phyloP scores from a whole-genome alignment of 2,329 filamentous ascomycete species.

The Fusarium bulbicola region DNA sequence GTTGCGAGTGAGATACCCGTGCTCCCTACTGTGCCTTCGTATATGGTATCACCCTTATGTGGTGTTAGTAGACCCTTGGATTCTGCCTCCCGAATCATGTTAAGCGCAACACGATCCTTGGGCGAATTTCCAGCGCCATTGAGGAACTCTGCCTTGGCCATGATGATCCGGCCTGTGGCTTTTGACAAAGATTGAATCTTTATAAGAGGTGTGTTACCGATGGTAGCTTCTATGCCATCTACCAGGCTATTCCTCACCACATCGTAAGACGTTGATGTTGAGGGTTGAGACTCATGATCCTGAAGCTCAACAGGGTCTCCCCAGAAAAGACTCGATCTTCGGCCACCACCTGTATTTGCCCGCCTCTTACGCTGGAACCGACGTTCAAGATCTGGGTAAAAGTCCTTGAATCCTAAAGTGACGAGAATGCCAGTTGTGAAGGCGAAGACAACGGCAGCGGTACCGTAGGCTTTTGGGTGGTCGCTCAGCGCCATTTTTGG shows the following conservation, averaged over 20 bases:
- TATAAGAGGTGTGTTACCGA: constrained; percentile 92
- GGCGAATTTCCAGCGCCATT: constrained; percentile 94
- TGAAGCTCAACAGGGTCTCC: constrained; percentile 62
- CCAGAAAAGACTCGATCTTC: constrained; percentile 58
- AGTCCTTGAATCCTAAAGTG: constrained; percentile 80
- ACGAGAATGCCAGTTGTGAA: constrained; percentile 81
- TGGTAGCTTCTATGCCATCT: constrained; percentile 87
- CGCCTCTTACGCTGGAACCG: constrained; percentile 63
- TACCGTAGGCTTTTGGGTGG: constrained; percentile 69
- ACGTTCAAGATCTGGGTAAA: constrained; percentile 78
- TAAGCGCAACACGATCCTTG: constrained; percentile 93
- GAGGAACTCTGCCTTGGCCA: constrained; percentile 95
- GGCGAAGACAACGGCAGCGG: constrained; percentile 72
- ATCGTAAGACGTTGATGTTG: constrained; percentile 35
- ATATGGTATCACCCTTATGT: constrained; percentile 89
- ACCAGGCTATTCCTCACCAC: constrained; percentile 57
- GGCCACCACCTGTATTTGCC: constrained; percentile 34
- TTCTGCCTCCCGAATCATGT: constrained; percentile 88
- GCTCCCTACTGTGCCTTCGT: constrained; percentile 96
- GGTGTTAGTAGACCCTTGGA: constrained; percentile 78
- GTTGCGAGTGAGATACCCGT: constrained; percentile 95
- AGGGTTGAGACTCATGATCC: constrained; percentile 58
- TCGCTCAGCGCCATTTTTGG: constrained; percentile 68
- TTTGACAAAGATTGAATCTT: constrained; percentile 85
- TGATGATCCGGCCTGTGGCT: constrained; percentile 86